Evolutionary conservation across 2,329 filamentous ascomycete species (phyloP), one percentile per base, ranked within the genome.

Genomic region (Sporothrix globosa): DNA sequence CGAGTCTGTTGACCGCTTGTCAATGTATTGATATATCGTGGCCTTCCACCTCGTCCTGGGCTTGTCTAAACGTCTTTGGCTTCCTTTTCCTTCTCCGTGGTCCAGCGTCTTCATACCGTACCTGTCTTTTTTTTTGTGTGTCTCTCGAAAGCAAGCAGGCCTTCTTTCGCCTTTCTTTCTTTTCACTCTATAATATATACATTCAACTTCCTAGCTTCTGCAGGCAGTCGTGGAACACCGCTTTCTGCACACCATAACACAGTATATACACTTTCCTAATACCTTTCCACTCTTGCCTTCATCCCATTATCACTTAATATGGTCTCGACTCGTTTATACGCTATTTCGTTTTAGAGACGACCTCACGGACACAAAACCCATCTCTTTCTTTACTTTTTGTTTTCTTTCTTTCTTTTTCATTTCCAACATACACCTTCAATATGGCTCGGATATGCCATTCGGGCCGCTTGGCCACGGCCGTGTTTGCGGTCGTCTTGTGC

Each of bases 81-180:
- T 66, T 53, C 11, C 24, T 13, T 53, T 17, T 56, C 34, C 30
- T 21, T 2, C 27, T 56, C 11, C 14, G 27, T 17, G n/a, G 10
- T 58, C 9, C n/a, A n/a, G 21, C 5, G 9, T n/a, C 17, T n/a
- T 34, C 13, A 30, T 9, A 14, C 21, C 4, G 17, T 27, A 21
- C 21, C 17, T 27, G 39, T 17, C 27, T 34, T 27, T 19, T 3
- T 21, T 13, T 46, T 21, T 44, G 48, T 34, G 44, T 30, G 21
- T 30, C 21, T 50, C 27, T 67, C n/a, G 34, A 58, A 68, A 56
- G 39, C 52, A 68, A 68, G 66, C 66, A n/a, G 66, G 66, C 3
- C 66, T 69, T 61, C 44, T 69, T 69, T 58, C 39, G 21, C 34
- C 10, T 56, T 30, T 30, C 19, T 10, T 39, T 50, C n/a, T 30